These are phyloP conservation scores for Clitoria ternatea DNA, from an alignment of 306 rosid species.

Conservation along the genomic window DNA sequence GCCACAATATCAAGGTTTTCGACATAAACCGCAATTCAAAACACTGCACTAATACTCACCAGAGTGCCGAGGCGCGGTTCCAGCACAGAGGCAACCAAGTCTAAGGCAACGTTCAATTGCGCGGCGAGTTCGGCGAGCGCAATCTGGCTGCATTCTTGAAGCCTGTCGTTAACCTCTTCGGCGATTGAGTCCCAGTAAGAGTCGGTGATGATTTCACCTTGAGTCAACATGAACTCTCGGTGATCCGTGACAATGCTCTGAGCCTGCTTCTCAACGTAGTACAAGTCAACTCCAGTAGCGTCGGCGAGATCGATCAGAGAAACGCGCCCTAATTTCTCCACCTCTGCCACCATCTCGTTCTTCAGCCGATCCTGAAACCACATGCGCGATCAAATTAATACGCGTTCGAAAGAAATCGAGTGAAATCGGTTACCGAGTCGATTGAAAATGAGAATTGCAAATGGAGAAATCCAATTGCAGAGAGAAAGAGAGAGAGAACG, in stretches of 20 bases:
- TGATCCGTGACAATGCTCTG: constrained; percentile 51
- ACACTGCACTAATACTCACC: constrained; percentile 42
- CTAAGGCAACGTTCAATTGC: constrained; percentile 82
- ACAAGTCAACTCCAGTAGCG: constrained; percentile 77
- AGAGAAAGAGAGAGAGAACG: constrained; percentile 5
- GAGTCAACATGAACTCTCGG: constrained; percentile 63
- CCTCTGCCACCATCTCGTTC: constrained; percentile 70
- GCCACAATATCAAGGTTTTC: too few relatives aligned
- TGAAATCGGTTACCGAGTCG: background rate
- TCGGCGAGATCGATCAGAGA: constrained; percentile 90
- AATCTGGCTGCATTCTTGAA: constrained; percentile 93
- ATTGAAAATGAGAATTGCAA: background rate
- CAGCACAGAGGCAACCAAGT: constrained; percentile 69
- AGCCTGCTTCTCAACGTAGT: constrained; percentile 82
- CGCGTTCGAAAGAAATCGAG: background rate
- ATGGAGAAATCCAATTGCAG: constrained; percentile 4
- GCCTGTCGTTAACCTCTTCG: constrained; percentile 92
- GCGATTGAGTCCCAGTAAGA: constrained; percentile 85
- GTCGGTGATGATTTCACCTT: constrained; percentile 82
- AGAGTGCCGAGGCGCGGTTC: constrained; percentile 80
- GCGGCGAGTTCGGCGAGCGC: constrained; percentile 85
- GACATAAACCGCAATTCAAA: constrained; percentile 20
- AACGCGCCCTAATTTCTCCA: constrained; percentile 67
- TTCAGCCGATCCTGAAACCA: constrained; percentile 74
- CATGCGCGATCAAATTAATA: background rate